These are phyloP conservation scores for Pluteus cervinus DNA, from an alignment of 768 basidiomycete genomes.

Conservation along the genomic window DNA sequence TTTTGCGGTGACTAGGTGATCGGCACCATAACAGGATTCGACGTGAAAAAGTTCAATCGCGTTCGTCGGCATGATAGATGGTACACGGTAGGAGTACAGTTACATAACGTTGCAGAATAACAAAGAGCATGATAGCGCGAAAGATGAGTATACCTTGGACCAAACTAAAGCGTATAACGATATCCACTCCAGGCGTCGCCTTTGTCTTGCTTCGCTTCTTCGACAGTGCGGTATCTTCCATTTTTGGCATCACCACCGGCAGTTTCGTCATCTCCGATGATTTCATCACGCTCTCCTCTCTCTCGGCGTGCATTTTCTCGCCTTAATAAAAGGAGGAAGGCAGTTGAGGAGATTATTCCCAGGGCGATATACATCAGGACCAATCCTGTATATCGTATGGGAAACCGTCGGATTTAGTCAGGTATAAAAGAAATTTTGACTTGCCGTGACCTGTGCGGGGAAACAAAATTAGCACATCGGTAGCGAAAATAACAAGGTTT, in stretches of 20 bases:
- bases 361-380: slow-evolving; percentile 70
- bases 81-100: no score
- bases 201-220: slow-evolving; percentile 62
- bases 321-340: slow-evolving; percentile 36
- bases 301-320: slow-evolving; percentile 63
- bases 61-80: no score
- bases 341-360: slow-evolving; percentile 44
- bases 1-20: no score
- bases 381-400: slow-evolving; percentile 35
- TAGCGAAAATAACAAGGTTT: no score
- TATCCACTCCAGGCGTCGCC: slow-evolving; percentile 77
- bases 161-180: slow-evolving; percentile 55
- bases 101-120: no score
- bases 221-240: slow-evolving; percentile 50
- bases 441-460: slow-evolving; percentile 20
- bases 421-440: slow-evolving; percentile 1
- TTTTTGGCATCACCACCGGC: slow-evolving; percentile 38
- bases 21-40: no score
- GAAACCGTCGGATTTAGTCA: neutral
- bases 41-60: no score
- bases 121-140: no score
- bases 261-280: slow-evolving; percentile 45
- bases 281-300: slow-evolving; percentile 62
- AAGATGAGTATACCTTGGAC: no score
- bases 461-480: neutral